A percentile compares a stretch with the other conserved stretches of the same genome.
Conservation (phyloP, 768 basidiomycete genomes). For the Boletus huronensis region DNA sequence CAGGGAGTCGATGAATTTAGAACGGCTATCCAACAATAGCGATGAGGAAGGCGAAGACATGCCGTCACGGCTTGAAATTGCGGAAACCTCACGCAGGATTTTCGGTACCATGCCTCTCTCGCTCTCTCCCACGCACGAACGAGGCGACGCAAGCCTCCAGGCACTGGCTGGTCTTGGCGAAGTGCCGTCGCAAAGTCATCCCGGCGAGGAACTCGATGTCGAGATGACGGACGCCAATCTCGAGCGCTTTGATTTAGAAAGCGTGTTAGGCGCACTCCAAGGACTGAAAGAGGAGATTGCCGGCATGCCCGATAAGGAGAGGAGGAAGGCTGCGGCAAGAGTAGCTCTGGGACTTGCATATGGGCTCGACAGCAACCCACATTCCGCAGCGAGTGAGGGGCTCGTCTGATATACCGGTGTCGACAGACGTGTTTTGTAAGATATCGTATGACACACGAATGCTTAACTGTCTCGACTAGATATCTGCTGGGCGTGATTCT, state of each 20-base stretch:
- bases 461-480: no score
- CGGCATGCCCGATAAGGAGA: slow-evolving; percentile 57
- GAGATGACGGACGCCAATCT: slow-evolving; percentile 37
- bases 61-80: slow-evolving; percentile 49
- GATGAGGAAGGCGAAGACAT: slow-evolving; percentile 30
- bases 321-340: slow-evolving; percentile 63
- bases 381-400: slow-evolving; percentile 3
- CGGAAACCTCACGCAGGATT: slow-evolving; percentile 45
- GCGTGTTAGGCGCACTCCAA: slow-evolving; percentile 58
- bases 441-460: background rate
- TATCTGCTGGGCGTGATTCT: background rate
- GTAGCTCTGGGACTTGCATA: slow-evolving; percentile 74
- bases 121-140: slow-evolving; percentile 19
- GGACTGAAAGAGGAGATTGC: slow-evolving; percentile 74
- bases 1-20: slow-evolving; percentile 24
- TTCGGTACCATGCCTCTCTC: slow-evolving; percentile 37
- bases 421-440: background rate
- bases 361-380: slow-evolving; percentile 39
- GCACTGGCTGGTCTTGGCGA: slow-evolving; percentile 1
- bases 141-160: background rate
- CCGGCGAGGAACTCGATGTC: slow-evolving; percentile 18
- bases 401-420: slow-evolving; percentile 2
- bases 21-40: slow-evolving; percentile 1
- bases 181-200: slow-evolving; percentile 28
- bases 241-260: slow-evolving; percentile 57